Conservation (phyloP, 768 basidiomycete genomes). For the Scleroderma citrinum region DNA sequence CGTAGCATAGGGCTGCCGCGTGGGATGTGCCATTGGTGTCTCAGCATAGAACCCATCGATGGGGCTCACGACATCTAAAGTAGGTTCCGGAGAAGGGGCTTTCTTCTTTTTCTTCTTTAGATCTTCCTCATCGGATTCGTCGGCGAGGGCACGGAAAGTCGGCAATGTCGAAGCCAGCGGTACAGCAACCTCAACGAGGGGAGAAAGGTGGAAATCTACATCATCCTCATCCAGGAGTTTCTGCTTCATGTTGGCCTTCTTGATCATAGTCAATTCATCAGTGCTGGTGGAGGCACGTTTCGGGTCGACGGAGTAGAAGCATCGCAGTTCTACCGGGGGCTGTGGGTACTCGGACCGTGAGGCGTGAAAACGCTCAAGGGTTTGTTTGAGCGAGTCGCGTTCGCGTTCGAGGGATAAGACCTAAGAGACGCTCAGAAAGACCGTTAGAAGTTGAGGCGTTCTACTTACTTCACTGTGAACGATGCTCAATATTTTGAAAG, state of each 20-base stretch:
- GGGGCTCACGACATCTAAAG: conserved; percentile 19
- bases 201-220: conserved; percentile 25
- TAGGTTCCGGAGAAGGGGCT: conserved; percentile 18
- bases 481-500: conserved; percentile 12
- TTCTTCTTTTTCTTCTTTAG: conserved; percentile 11
- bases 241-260: conserved; percentile 16
- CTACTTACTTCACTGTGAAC: conserved; percentile 32
- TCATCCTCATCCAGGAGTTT: conserved; percentile 19
- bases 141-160: conserved; percentile 24
- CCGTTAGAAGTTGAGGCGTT: not conserved
- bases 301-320: conserved; percentile 16
- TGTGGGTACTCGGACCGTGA: conserved; percentile 6
- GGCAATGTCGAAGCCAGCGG: conserved; percentile 24
- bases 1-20: conserved; percentile 5
- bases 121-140: conserved; percentile 26
- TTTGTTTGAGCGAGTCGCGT: conserved; percentile 24
- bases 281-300: conserved; percentile 16
- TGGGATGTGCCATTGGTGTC: conserved; percentile 13
- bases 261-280: conserved; percentile 10
- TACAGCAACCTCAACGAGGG: conserved; percentile 20
- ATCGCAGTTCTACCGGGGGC: conserved; percentile 18
- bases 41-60: conserved; percentile 13
- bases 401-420: conserved; percentile 19
- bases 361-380: conserved; percentile 19
- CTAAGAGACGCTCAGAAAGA: conserved; percentile 10